A percentile compares a stretch with the other conserved stretches of the same genome.
Conservation (phyloP, 192 early-diverging fungal genomes). For the Linnemannia zychae region DNA sequence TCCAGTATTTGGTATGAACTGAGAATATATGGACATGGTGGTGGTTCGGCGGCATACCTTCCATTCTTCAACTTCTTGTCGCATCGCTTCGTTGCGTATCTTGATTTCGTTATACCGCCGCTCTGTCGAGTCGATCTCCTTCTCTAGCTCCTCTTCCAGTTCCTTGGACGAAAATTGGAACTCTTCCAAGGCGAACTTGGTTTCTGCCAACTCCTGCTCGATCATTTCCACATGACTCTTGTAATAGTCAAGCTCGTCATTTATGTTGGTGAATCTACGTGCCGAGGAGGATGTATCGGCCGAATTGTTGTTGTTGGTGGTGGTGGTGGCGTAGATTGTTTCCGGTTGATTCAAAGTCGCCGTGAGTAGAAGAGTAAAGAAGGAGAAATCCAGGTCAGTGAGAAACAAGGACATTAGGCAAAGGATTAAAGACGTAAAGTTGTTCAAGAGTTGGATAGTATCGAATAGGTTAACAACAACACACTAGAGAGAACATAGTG, state of each 20-base stretch:
- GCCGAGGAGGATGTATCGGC: not conserved
- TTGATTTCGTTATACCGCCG: constrained; percentile 74
- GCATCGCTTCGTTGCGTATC: constrained; percentile 72
- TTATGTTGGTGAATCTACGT: constrained; percentile 46
- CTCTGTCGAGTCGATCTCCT: constrained; percentile 79
- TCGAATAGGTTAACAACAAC: too few relatives aligned
- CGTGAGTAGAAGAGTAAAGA: not conserved
- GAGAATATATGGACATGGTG: not conserved
- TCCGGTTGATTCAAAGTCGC: not conserved
- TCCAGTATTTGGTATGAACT: too few relatives aligned
- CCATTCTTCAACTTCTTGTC: constrained; percentile 77
- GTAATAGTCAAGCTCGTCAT: constrained; percentile 81
- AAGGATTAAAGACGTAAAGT: too few relatives aligned
- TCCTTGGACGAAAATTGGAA: constrained; percentile 78
- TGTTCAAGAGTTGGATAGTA: too few relatives aligned
- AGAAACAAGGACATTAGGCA: too few relatives aligned
- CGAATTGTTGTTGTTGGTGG: not conserved
- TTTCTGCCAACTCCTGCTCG: constrained; percentile 69
- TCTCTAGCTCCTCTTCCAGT: constrained; percentile 79
- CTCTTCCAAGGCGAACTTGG: constrained; percentile 73
- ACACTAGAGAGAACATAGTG: too few relatives aligned
- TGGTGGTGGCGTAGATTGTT: not conserved
- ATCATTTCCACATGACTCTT: constrained; percentile 63
- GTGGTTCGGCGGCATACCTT: constrained; percentile 63
- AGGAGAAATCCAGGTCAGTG: not conserved